A percentile compares a stretch with the other conserved stretches of the same genome.
Evolutionary conservation across 2,329 filamentous ascomycete genomes (phyloP).

Genomic region (Fusarium xylarioides): DNA sequence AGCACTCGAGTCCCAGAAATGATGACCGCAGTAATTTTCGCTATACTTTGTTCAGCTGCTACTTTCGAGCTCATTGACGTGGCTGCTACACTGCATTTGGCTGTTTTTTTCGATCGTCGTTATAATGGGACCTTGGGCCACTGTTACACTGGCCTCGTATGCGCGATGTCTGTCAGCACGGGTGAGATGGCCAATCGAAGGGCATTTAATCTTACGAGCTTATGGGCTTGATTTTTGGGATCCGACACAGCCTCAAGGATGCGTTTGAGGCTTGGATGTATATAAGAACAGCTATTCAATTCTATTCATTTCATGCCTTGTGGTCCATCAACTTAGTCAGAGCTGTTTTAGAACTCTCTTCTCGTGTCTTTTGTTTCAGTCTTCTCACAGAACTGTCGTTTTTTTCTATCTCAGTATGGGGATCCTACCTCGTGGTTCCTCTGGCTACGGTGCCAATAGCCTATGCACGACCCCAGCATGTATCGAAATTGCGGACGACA

Average conservation of each 20-base stretch:
- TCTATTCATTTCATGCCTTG: background rate
- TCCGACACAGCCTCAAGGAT: background rate
- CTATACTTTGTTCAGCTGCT: background rate
- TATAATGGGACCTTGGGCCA: background rate
- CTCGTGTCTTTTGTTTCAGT: background rate
- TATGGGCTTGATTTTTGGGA: background rate
- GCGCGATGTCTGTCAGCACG: background rate
- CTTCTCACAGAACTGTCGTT: background rate
- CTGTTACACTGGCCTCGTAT: background rate
- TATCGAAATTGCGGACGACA: background rate
- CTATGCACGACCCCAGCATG: background rate
- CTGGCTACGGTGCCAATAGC: background rate
- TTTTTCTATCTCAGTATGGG: background rate
- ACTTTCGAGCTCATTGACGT: background rate
- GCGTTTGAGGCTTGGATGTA: background rate
- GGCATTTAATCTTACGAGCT: background rate
- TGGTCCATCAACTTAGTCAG: background rate
- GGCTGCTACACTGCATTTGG: background rate
- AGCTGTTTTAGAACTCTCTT: background rate
- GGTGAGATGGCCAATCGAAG: background rate
- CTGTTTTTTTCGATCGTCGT: background rate
- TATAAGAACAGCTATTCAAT: background rate
- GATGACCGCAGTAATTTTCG: background rate
- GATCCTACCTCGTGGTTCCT: background rate
- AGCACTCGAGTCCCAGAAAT: background rate